Conservation (phyloP, 108 stramenopile species). For the Skeletonema tropicum region DNA sequence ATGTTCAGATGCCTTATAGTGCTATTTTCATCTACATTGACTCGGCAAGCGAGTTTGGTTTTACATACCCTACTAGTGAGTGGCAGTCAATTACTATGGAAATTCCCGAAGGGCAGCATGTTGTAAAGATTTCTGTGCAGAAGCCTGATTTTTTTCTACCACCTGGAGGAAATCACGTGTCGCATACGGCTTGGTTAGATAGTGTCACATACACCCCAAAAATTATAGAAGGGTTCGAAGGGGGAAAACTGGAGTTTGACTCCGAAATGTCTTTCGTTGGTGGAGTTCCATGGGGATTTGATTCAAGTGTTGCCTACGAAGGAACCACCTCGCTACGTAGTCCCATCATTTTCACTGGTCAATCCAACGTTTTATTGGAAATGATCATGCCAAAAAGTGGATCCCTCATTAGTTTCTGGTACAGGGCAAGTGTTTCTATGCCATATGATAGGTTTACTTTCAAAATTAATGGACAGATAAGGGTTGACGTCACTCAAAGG, state of each 20-base stretch:
- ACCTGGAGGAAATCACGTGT: background rate
- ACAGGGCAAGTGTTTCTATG: background rate
- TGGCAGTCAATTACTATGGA: conserved; percentile 8
- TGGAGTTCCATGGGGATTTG: conserved; percentile 11
- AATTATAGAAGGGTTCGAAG: conserved; percentile 24
- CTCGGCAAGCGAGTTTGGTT: conserved; percentile 20
- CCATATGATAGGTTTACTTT: conserved; percentile 14
- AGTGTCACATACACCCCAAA: conserved; percentile 20
- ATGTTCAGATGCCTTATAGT: conserved; percentile 43
- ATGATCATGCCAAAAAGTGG: conserved; percentile 9
- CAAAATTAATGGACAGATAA: conserved; percentile 14
- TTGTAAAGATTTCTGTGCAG: conserved; percentile 23
- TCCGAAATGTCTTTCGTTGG: background rate
- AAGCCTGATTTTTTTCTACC: background rate
- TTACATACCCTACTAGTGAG: conserved; percentile 13
- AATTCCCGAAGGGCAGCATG: conserved; percentile 28
- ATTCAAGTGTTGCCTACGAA: conserved; percentile 3
- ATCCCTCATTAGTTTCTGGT: conserved; percentile 20
- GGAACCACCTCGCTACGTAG: conserved; percentile 15
- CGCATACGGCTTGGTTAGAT: conserved; percentile 21
- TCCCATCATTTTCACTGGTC: conserved; percentile 3
- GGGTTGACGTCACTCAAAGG: background rate
- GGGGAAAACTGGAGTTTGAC: conserved; percentile 3
- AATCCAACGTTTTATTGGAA: conserved; percentile 13
- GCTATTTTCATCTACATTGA: conserved; percentile 30